Evolutionary conservation across 768 basidiomycete species (phyloP), one percentile per base, ranked within the genome.

Genomic region (Suillus luteus): DNA sequence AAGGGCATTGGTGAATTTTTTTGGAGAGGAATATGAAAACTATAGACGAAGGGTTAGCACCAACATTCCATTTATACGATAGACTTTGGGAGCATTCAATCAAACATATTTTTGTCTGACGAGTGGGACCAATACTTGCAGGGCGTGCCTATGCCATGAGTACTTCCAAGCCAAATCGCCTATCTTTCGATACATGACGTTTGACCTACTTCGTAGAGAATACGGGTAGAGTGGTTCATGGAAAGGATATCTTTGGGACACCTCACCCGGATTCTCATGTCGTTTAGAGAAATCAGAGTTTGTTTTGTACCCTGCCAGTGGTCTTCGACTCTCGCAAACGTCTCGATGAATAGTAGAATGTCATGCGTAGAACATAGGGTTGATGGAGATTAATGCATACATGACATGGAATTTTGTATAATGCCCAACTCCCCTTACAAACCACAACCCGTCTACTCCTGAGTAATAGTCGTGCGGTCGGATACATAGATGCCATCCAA

Each of bases 401-500:
- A 40, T 44, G 55, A 61, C 71, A 70, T 72, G 65, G 35, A 61
- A 52, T 67, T 58, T 43, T 65, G 58, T 66, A 64, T 59, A 59
- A 37, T 58, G 61, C n/a, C 62, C 62, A 63, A 65, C 63, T 59
- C 52, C 60, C 65, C 55, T 59, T 51, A 59, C 48, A 48, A 59
- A 54, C 27, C 58, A 38, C 49, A 54, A 43, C 61, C 31, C 61
- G 15, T 59, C 64, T 73, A 84, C 60, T 86, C 78, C 31, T 85
- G 86, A 64, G 76, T 65, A 57, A 80, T 70, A 15, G 89, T 88
- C 64, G 86, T 85, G 81, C 86, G 89, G 72, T 91, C 90, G 43
- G 93, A 95, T 65, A 95, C 93, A 71, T 95, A 95, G 80, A 95
- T 86, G 77, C 93, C 92, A 75, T 96, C 93, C 77, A 97, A 83